Conservation (phyloP, 1,284 basidiomycete species). For the Paramarasmius palmivorus region DNA sequence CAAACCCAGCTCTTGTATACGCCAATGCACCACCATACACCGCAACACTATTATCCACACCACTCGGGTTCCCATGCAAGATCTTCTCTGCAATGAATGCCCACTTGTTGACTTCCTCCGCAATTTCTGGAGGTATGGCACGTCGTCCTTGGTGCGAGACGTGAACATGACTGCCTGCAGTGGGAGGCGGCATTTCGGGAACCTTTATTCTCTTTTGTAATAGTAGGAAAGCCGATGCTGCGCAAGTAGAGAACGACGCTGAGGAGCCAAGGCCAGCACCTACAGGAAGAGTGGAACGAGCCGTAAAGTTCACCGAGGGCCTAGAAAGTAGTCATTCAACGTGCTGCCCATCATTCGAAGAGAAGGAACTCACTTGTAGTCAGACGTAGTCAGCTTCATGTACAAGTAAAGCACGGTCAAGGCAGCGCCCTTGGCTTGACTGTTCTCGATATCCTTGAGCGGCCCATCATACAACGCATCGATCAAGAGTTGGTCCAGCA, state of each 20-base stretch:
- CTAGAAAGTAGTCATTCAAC: slow-evolving; percentile 34
- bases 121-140: slow-evolving; percentile 57
- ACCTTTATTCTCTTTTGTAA: slow-evolving; percentile 60
- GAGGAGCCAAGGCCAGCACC: slow-evolving; percentile 98
- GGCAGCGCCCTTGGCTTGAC: slow-evolving; percentile 65
- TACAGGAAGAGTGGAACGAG: slow-evolving; percentile 94
- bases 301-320: slow-evolving; percentile 76
- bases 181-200: slow-evolving; percentile 49
- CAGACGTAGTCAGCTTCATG: slow-evolving; percentile 69
- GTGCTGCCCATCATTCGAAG: not conserved
- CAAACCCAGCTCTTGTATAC: slow-evolving; percentile 84
- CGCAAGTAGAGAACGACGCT: slow-evolving; percentile 90
- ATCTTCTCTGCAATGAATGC: slow-evolving; percentile 97
- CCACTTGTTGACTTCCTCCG: slow-evolving; percentile 88
- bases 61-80: slow-evolving; percentile 95
- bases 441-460: slow-evolving; percentile 45
- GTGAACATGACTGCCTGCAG: slow-evolving; percentile 54
- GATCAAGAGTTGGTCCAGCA: slow-evolving; percentile 71
- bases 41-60: slow-evolving; percentile 95
- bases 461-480: slow-evolving; percentile 63
- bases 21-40: slow-evolving; percentile 93
- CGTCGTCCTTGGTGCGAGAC: slow-evolving; percentile 66
- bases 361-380: slow-evolving; percentile 48
- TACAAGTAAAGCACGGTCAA: slow-evolving; percentile 94
- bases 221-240: slow-evolving; percentile 83